Evolutionary conservation across 2,329 filamentous ascomycete species (phyloP), one percentile per base, ranked within the genome.

Genomic region (Fusarium fracticaudum): DNA sequence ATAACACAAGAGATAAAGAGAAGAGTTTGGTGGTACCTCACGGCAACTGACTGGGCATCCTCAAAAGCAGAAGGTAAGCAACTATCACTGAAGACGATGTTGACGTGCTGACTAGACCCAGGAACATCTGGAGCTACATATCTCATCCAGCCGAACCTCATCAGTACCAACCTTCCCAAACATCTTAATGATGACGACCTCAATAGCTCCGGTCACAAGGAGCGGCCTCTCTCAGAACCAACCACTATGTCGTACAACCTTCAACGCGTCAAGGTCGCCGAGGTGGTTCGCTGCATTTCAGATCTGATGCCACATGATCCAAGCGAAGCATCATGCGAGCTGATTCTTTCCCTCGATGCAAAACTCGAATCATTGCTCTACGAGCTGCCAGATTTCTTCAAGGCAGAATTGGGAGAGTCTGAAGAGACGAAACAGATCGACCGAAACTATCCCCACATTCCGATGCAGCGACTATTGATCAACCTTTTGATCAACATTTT

Each of bases 41-140:
- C 9, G 0, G 60, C 60, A 0, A 62, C 60, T 7, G 38, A 62
- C 1, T 62, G 60, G 60, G n/a, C n/a, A 14, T 41, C 50, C 5
- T 41, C 60, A 8, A 62, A 37, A 6, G 48, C 48, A 20, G 60
- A 55, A 22, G 60, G 60, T 45, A 14, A 12, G 1, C 2, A 14
- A 1, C 8, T 11, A 1, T 3, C 0, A 15, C 8, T 17, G 1
- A 47, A 22, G n/a, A 3, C 8, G 15, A 6, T 14, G 7, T 31
- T 50, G 10, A 5, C 20, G 3, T 17, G 20, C 59, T 62, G 8
- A 62, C 18, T 22, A 6, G 18, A 13, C 13, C 6, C 8, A 59
- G 50, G 60, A 55, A 43, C 38, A 0, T 55, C 47, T 31, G 38
- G 47, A 38, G 38, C 35, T 6, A 41, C 51, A 3, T 62, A 62